Conservation (phyloP, 371 early-diverging fungal genomes). For the Zopfochytrium polystomum region DNA sequence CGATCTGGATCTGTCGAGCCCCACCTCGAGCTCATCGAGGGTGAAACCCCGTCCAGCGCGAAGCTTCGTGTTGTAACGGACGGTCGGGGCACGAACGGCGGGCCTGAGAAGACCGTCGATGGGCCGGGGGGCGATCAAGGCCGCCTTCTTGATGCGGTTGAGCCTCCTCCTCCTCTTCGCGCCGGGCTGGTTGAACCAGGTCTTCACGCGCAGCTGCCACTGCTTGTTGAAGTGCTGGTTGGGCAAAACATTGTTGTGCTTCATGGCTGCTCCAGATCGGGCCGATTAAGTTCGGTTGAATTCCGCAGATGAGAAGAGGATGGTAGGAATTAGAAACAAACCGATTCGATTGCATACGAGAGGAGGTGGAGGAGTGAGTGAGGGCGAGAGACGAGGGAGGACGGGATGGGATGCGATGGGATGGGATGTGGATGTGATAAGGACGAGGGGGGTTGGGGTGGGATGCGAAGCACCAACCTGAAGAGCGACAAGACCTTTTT, state of each 20-base stretch:
- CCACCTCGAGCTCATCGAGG: slow-evolving; percentile 94
- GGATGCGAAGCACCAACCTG: too few relatives aligned
- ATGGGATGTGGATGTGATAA: too few relatives aligned
- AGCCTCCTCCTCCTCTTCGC: slow-evolving; percentile 89
- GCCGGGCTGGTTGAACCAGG: slow-evolving; percentile 99
- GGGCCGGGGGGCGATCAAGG: slow-evolving; percentile 94
- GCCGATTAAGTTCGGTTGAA: too few relatives aligned
- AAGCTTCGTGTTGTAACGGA: slow-evolving; percentile 99
- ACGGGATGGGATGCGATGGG: too few relatives aligned
- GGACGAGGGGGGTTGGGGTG: too few relatives aligned
- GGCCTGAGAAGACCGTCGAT: slow-evolving; percentile 97
- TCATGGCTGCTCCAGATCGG: too few relatives aligned
- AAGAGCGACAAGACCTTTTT: too few relatives aligned
- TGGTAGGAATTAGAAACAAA: too few relatives aligned
- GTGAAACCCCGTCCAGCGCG: slow-evolving; percentile 99
- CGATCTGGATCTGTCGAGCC: slow-evolving; percentile 27
- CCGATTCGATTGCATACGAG: too few relatives aligned
- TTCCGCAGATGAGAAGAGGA: too few relatives aligned
- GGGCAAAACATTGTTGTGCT: slow-evolving; percentile 99
- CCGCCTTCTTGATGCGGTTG: slow-evolving; percentile 92
- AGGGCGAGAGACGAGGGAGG: too few relatives aligned
- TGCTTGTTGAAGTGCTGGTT: slow-evolving; percentile 99
- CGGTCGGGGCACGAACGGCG: slow-evolving; percentile 95
- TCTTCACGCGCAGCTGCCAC: slow-evolving; percentile 96
- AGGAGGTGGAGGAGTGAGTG: too few relatives aligned